phyloP scores from a whole-genome alignment of 1,284 basidiomycete species.

The Mycena sp. region DNA sequence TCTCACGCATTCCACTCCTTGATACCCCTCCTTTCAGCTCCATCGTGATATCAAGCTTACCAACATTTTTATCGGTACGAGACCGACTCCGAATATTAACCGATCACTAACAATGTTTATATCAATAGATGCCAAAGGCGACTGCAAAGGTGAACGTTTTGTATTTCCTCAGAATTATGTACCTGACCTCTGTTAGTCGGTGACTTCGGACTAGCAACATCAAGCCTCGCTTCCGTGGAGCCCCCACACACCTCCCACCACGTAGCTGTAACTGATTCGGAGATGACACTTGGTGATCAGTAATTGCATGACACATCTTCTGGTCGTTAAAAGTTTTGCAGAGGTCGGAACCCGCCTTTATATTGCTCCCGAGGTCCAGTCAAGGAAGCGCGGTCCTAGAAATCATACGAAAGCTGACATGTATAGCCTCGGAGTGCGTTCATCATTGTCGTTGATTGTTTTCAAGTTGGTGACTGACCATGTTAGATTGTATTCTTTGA shows the following conservation, averaged over 20 bases:
- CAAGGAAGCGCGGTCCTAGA: constrained; percentile 67
- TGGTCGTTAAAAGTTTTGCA: constrained; percentile 35
- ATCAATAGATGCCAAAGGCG: constrained; percentile 88
- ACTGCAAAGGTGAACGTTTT: constrained; percentile 94
- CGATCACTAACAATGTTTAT: too few relatives aligned
- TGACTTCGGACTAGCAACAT: constrained; percentile 93
- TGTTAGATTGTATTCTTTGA: constrained; percentile 94
- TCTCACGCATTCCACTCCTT: background rate
- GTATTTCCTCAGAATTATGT: too few relatives aligned
- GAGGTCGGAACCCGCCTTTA: constrained; percentile 95
- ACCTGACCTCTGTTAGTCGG: constrained; percentile 62
- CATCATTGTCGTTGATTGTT: background rate
- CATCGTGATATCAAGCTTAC: constrained; percentile 94
- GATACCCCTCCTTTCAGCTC: constrained; percentile 53
- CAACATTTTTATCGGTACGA: constrained; percentile 89
- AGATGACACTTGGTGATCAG: constrained; percentile 76
- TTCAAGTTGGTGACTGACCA: too few relatives aligned
- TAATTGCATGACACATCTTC: background rate
- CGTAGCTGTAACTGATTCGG: constrained; percentile 56
- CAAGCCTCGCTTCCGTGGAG: constrained; percentile 80
- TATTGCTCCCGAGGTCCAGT: constrained; percentile 90
- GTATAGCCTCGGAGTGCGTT: constrained; percentile 88
- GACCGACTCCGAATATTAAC: too few relatives aligned
- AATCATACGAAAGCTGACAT: constrained; percentile 92
- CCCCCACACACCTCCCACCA: constrained; percentile 61